Evolutionary conservation across 352 stramenopile species (phyloP), one percentile per base, ranked within the genome.

Genomic region (Phytopythium vexans): DNA sequence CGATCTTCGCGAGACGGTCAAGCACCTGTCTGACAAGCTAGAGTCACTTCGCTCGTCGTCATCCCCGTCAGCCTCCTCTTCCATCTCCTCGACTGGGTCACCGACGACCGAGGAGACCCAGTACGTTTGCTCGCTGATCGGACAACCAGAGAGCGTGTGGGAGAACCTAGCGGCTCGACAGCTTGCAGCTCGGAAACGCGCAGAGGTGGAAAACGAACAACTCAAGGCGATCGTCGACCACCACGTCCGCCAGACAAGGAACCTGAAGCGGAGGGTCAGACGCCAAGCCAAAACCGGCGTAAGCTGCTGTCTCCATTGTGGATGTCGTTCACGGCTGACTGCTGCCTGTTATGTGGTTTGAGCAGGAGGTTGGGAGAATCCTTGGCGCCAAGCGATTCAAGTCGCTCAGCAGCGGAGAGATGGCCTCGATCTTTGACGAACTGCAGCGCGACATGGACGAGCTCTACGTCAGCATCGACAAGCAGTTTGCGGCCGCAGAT

Each of bases 231-330:
- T 68, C 37, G 15, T 74, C 5, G 62, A 62, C 6, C 36, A 62
- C 37, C 65, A 74, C 45, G 43, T 64, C 16, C 54, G 61, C 21
- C 41, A 62, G 3, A 51, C 58, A 12, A 71, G 61, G 51, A 68
- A 63, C 32, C 48, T 72, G 21, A 59, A 67, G 38, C 59, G 64
- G 9, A 65, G 65, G 41, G 47, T 72, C 9, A 66, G 63, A 27
- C 64, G 64, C 0, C 64, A 62, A 34, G 56, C 47, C 0, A 66
- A 64, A 48, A 65, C 61, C 45, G 52, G 61, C 53, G 51, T 70
- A 61, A 7, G 35, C 39, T 27, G 21, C 21, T 27, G 21, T 2
- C 8, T 8, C 2, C 7, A 33, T 34, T 52, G 3, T 16, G 9
- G 1, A 14, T 50, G 15, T 34, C 15, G 14, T 10, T 7, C 35